phyloP scores from a whole-genome alignment of 164 flowering plant species.

The Macadamia tetraphylla region DNA sequence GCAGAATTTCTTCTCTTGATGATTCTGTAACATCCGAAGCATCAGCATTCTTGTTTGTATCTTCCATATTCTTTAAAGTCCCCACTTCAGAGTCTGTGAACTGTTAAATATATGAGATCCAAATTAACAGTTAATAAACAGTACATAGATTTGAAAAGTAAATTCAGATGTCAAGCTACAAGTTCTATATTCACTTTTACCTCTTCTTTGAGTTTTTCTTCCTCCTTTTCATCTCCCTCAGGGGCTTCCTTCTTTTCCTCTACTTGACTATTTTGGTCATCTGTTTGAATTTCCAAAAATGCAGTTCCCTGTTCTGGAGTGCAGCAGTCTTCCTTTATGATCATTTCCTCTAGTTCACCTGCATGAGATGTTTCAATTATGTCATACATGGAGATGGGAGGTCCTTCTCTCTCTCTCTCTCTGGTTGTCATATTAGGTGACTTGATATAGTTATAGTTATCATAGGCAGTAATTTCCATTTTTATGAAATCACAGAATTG shows the following conservation, averaged over 20 bases:
- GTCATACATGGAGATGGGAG: background rate
- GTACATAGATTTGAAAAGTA: background rate
- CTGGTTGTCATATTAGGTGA: background rate
- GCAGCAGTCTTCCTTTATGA: background rate
- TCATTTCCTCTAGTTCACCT: conserved; percentile 6
- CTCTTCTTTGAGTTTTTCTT: conserved; percentile 10
- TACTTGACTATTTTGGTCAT: conserved; percentile 1
- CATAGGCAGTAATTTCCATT: no score
- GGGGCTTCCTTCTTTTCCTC: conserved; percentile 5
- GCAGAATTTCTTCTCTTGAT: background rate
- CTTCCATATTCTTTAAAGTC: conserved; percentile 7
- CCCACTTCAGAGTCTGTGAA: conserved; percentile 11
- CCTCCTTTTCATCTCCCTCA: conserved; percentile 13
- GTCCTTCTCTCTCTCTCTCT: background rate
- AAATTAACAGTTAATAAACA: background rate
- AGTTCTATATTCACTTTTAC: conserved; percentile 8
- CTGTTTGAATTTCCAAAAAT: background rate
- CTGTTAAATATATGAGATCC: conserved; percentile 17
- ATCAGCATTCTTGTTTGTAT: background rate
- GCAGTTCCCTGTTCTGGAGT: background rate
- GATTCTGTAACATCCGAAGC: background rate
- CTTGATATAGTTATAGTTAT: no score
- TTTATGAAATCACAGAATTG: no score
- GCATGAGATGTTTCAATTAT: conserved; percentile 1
- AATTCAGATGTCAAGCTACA: conserved; percentile 1